Base-by-base conservation (phyloP, 345 rosid species). In the Raphanus raphanistrum region DNA sequence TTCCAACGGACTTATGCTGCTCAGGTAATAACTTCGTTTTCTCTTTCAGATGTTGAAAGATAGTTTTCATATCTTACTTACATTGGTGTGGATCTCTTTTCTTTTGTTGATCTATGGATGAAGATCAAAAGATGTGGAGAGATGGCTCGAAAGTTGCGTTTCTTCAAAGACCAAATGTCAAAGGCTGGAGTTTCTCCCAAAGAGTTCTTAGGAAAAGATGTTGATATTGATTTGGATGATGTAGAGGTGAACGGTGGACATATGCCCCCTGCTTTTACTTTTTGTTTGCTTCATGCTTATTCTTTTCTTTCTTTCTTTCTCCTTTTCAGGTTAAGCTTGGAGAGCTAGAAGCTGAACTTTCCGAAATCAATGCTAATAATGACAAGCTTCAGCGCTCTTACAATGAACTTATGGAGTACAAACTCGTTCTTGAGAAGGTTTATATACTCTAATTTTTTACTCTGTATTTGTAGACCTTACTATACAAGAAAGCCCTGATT, bases 1-100 rank as follows among this genome's bases (percentile, higher is more conserved):
- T 94, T 94, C 76, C 98, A 92, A 82, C 84, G 98, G 81, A 87
- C 97, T 79, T 94, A 92, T 86, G 98, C 98, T 77, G 82, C 94
- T 76, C 97, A 94, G 98, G 97, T 94, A 50, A 7, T n/a, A n/a
- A 21, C 35, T 27, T 70, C 48, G 15, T 28, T 0, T 28, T 57
- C 0, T 32, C 0, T 13, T 36, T 8, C 4, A 5, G 10, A 9
- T 57, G 32, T 17, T 72, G 27, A 6, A 45, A 45, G 54, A 45
- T 29, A 59, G 26, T 38, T 21, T 21, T 38, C 1, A 0, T 48
- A 0, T 17, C 10, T 76, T 28, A 28, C 63, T 63, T 50, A 50
- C 72, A 31, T 38, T 58, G 16, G n/a, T 63, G 10, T 58, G 60
- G 26, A 28, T 38, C 59, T 57, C 0, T 57, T 32, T 33, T 36